Conservation (phyloP, 495 filamentous ascomycete species). For the Aspergillus bertholletiae region DNA sequence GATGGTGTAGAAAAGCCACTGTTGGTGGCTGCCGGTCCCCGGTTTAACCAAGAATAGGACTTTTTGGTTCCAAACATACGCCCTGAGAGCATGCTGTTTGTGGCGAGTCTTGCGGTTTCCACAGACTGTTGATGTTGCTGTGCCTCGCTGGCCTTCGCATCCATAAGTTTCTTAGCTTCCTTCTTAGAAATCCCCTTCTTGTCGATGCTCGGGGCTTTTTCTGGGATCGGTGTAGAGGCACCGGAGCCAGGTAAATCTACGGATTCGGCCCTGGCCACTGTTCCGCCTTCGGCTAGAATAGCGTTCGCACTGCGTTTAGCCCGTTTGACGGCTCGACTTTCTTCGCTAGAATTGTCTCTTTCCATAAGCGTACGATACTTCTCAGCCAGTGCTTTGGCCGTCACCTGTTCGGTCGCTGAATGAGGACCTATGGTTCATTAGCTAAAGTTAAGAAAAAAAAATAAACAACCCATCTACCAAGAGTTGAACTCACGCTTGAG, state of each 20-base stretch:
- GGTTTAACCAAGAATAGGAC: constrained; percentile 45
- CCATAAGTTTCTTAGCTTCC: constrained; percentile 47
- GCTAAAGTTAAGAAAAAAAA: not conserved
- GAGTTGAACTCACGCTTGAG: constrained; percentile 54
- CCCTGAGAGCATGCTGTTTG: constrained; percentile 41
- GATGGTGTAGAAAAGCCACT: constrained; percentile 41
- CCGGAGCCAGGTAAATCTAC: constrained; percentile 39
- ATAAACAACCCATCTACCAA: not conserved
- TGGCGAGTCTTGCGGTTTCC: constrained; percentile 45
- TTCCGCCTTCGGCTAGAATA: constrained; percentile 36
- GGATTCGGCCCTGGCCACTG: constrained; percentile 30
- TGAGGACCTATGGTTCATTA: constrained; percentile 33
- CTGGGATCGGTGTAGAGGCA: constrained; percentile 39
- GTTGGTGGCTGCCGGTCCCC: constrained; percentile 22
- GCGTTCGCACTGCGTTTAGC: constrained; percentile 42
- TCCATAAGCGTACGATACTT: constrained; percentile 32
- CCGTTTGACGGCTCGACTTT: constrained; percentile 49
- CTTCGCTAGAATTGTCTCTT: constrained; percentile 42
- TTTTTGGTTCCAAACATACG: constrained; percentile 45
- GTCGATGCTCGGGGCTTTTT: constrained; percentile 44
- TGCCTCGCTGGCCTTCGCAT: constrained; percentile 47
- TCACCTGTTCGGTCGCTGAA: constrained; percentile 16
- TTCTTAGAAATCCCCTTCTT: constrained; percentile 56
- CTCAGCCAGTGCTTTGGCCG: constrained; percentile 26
- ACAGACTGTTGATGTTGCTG: constrained; percentile 50